Evolutionary conservation across 2,329 filamentous ascomycete genomes (phyloP).

Genomic region (Pezicula carpinea): DNA sequence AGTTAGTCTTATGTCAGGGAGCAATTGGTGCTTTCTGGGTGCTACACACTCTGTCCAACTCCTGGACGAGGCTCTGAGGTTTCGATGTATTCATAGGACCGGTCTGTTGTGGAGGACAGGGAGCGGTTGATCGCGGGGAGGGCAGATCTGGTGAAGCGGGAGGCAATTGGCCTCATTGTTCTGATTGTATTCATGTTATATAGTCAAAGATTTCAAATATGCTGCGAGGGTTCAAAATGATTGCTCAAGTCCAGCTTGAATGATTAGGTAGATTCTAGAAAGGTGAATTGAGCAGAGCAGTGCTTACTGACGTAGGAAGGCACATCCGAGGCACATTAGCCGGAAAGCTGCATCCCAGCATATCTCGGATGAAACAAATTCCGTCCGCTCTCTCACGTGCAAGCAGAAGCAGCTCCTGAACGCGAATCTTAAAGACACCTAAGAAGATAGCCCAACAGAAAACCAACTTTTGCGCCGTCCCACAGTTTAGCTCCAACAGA

Average conservation of each 20-base stretch:
- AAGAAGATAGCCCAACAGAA: too few relatives aligned
- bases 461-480: too few relatives aligned
- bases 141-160: slow-evolving; percentile 21
- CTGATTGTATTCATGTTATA: slow-evolving; percentile 25
- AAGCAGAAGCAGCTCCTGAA: too few relatives aligned
- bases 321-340: too few relatives aligned
- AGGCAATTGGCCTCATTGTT: slow-evolving; percentile 25
- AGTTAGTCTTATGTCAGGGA: neutral
- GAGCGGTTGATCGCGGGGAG: slow-evolving; percentile 24
- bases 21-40: neutral
- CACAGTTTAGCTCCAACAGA: too few relatives aligned
- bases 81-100: slow-evolving; percentile 73
- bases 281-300: too few relatives aligned
- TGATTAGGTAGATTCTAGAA: neutral
- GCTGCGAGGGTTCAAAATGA: neutral
- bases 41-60: slow-evolving; percentile 71
- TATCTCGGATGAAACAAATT: too few relatives aligned
- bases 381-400: too few relatives aligned
- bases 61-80: slow-evolving; percentile 81
- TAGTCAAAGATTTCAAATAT: neutral
- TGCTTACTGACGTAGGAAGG: neutral
- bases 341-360: too few relatives aligned
- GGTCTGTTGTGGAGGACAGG: slow-evolving; percentile 25
- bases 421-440: too few relatives aligned
- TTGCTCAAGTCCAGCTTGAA: neutral